phyloP scores from a whole-genome alignment of 2,329 filamentous ascomycete genomes.

The Colletotrichum spaethianum region DNA sequence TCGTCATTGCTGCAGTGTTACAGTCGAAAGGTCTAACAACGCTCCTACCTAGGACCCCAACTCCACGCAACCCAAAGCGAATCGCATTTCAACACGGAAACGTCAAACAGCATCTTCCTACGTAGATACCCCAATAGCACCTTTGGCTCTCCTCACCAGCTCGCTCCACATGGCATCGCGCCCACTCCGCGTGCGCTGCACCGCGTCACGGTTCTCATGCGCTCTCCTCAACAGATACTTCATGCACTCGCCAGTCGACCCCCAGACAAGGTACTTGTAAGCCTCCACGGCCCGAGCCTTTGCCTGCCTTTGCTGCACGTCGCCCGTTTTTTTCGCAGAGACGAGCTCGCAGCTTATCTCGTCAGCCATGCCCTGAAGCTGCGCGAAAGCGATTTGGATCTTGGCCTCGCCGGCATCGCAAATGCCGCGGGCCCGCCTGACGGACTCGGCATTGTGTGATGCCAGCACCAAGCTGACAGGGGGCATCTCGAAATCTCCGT shows the following conservation, averaged over 20 bases:
- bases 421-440: slow-evolving; percentile 69
- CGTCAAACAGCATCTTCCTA: slow-evolving; percentile 43
- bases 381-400: slow-evolving; percentile 55
- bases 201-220: slow-evolving; percentile 82
- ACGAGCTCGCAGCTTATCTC: slow-evolving; percentile 82
- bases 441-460: slow-evolving; percentile 84
- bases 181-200: slow-evolving; percentile 73
- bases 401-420: slow-evolving; percentile 61
- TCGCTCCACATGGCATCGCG: slow-evolving; percentile 75
- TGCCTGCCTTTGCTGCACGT: slow-evolving; percentile 7
- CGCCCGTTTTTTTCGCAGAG: slow-evolving; percentile 37
- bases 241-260: slow-evolving; percentile 83
- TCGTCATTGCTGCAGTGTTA: background rate
- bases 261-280: slow-evolving; percentile 81
- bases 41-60: background rate
- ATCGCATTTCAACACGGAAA: background rate
- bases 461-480: slow-evolving; percentile 79
- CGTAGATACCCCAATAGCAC: slow-evolving; percentile 52
- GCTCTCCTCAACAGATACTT: slow-evolving; percentile 77
- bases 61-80: background rate
- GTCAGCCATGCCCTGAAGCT: slow-evolving; percentile 82
- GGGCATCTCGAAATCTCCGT: slow-evolving; percentile 63
- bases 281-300: slow-evolving; percentile 48
- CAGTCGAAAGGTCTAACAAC: background rate
- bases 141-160: slow-evolving; percentile 68